Evolutionary conservation across 2,329 filamentous ascomycete species (phyloP), one percentile per base, ranked within the genome.

Genomic region (Paradendryphiella salina): DNA sequence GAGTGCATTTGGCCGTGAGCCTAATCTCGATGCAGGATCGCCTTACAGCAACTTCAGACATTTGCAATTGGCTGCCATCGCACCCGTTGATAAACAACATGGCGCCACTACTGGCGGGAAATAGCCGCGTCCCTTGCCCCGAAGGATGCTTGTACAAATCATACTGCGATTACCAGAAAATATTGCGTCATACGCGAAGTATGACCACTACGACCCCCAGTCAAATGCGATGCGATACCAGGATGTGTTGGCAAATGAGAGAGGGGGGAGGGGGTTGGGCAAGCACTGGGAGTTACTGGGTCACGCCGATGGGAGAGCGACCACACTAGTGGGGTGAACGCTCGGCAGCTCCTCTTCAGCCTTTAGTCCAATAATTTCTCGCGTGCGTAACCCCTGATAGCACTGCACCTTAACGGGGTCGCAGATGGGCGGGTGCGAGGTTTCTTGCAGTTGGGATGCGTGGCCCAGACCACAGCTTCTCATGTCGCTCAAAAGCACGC

Each of bases 371-470:
- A 64, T 59, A 38, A 39, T 37, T 32, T n/a, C 28, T 28, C 26
- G 28, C 21, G 21, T 15, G 15, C 37, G 39, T 47, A 48, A 15
- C 29, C 49, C 56, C 56, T 56, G 43, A 45, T 35, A 32, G 35
- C 37, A 48, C 40, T 57, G 56, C 49, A 59, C 57, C 57, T 56
- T 45, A 59, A 56, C 46, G 56, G 59, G 59, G 59, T 54, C 56
- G 51, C 57, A 58, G 54, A 57, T 54, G 48, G 42, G 56, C 39
- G 53, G 40, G 29, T 61, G 54, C 51, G 40, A 56, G 42, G 42
- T 47, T 41, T 40, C 39, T 40, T 28, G 46, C 36, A 43, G 33
- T 53, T 21, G 20, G 46, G 41, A 40, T 54, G 52, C 54, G 36
- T 57, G 51, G 41, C 46, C 50, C 40, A 36, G 43, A 41, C 28